These are phyloP conservation scores for Lichtheimia ornata DNA, from an alignment of 371 early-diverging fungal genomes.

Conservation along the genomic window DNA sequence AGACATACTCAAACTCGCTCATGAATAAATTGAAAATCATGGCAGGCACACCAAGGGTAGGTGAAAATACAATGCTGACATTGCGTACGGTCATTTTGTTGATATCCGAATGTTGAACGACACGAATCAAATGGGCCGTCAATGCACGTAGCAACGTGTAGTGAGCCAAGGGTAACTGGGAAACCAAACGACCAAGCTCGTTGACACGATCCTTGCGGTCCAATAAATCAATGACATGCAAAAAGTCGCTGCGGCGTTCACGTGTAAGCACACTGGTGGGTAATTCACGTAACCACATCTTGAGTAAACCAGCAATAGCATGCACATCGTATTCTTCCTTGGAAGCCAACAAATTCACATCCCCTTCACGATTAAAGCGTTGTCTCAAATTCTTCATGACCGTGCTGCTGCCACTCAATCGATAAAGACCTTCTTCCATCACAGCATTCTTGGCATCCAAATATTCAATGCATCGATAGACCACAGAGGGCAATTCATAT, in stretches of 20 bases:
- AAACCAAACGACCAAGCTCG: constrained; percentile 60
- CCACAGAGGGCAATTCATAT: constrained; percentile 85
- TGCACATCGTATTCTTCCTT: constrained; percentile 73
- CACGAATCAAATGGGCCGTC: constrained; percentile 66
- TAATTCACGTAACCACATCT: constrained; percentile 82
- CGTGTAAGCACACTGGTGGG: constrained; percentile 75
- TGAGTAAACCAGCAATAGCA: constrained; percentile 80
- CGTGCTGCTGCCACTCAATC: constrained; percentile 81
- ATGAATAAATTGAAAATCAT: constrained; percentile 69
- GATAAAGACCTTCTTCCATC: constrained; percentile 94
- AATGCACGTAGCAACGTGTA: constrained; percentile 63
- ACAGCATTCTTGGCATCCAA: constrained; percentile 82
- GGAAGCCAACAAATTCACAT: constrained; percentile 58
- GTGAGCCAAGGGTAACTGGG: constrained; percentile 58
- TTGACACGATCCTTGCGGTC: constrained; percentile 62
- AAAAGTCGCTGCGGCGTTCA: constrained; percentile 68
- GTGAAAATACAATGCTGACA: constrained; percentile 75
- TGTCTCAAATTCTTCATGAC: constrained; percentile 75
- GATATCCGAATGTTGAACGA: constrained; percentile 60
- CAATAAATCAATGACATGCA: constrained; percentile 62
- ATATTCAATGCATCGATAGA: constrained; percentile 94
- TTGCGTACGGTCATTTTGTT: constrained; percentile 80
- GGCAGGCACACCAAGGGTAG: constrained; percentile 71
- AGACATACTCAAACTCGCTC: constrained; percentile 69
- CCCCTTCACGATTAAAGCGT: constrained; percentile 77